Percentiles rank a stretch among this genome's conserved stretches.
phyloP scores from a whole-genome alignment of 495 filamentous ascomycete species.

The Penicillium turbatum region DNA sequence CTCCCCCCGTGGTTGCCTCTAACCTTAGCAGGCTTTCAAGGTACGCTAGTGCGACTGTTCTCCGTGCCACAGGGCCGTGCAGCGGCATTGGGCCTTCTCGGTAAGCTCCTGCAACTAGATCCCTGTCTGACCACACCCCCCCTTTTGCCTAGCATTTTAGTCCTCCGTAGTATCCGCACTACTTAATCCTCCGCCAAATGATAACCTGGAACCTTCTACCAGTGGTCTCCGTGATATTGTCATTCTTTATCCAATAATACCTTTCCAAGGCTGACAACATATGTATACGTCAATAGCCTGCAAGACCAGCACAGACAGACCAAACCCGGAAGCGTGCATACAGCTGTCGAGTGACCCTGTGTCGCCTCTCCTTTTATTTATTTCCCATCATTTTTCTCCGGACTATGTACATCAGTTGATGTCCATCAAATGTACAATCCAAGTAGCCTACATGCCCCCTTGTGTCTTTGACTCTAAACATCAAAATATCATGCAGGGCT shows the following conservation, averaged over 20 bases:
- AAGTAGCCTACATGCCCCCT: not conserved
- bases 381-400: conserved; percentile 6
- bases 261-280: not conserved
- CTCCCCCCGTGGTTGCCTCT: conserved; percentile 25
- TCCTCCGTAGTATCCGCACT: not conserved
- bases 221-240: not conserved
- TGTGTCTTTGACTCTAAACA: not conserved
- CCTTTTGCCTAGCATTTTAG: conserved; percentile 6
- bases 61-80: conserved; percentile 27
- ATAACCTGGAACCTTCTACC: not conserved
- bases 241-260: not conserved
- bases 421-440: not conserved
- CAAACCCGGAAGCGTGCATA: conserved; percentile 22
- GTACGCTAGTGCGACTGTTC: conserved; percentile 27
- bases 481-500: conserved; percentile 17
- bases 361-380: not conserved
- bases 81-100: conserved; percentile 12
- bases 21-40: conserved; percentile 1
- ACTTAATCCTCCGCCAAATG: conserved; percentile 1
- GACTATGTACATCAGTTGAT: not conserved
- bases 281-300: conserved; percentile 5
- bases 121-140: conserved; percentile 10
- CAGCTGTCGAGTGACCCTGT: conserved; percentile 18
- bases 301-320: conserved; percentile 16
- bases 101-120: conserved; percentile 8